A percentile compares a stretch with the other conserved stretches of the same genome.
phyloP scores from a whole-genome alignment of 1,284 basidiomycete genomes.

The Austroboletus olivaceoglutinosus region DNA sequence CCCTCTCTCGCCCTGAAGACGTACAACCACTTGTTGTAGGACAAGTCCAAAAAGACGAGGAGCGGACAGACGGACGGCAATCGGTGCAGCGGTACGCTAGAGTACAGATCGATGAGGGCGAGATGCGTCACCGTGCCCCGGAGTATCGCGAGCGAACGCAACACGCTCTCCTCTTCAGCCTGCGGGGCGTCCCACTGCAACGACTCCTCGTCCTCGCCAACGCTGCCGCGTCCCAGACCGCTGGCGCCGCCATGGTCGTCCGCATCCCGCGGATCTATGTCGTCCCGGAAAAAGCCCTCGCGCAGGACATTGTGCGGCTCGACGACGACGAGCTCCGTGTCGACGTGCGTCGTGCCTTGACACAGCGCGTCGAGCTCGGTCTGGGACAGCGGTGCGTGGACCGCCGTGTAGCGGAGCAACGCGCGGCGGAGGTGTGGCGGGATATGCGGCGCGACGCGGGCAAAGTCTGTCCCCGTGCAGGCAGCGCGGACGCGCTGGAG shows the following conservation, averaged over 20 bases:
- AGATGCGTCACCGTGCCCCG: conserved; percentile 42
- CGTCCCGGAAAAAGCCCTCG: conserved; percentile 40
- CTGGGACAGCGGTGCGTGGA: conserved; percentile 52
- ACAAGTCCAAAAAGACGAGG: conserved; percentile 61
- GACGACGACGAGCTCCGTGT: conserved; percentile 61
- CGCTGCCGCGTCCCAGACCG: background rate
- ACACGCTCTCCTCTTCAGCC: conserved; percentile 17
- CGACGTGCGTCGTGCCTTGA: conserved; percentile 48
- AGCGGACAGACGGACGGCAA: conserved; percentile 60
- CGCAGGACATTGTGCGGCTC: conserved; percentile 49
- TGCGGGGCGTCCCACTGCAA: conserved; percentile 22
- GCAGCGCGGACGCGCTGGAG: conserved; percentile 38
- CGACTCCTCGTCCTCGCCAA: background rate
- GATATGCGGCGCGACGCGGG: conserved; percentile 48
- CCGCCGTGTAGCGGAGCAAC: conserved; percentile 54
- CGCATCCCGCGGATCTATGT: background rate
- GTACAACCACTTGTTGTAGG: conserved; percentile 64
- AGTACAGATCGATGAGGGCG: conserved; percentile 42
- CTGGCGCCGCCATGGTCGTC: too few relatives aligned
- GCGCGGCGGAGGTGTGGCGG: conserved; percentile 55
- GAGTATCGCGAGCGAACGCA: conserved; percentile 43
- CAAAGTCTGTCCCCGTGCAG: conserved; percentile 29
- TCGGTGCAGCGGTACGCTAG: conserved; percentile 47
- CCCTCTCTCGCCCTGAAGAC: background rate
- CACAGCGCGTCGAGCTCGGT: conserved; percentile 49